Evolutionary conservation across 352 stramenopile species (phyloP).

Genomic region (Phytophthora cajani): DNA sequence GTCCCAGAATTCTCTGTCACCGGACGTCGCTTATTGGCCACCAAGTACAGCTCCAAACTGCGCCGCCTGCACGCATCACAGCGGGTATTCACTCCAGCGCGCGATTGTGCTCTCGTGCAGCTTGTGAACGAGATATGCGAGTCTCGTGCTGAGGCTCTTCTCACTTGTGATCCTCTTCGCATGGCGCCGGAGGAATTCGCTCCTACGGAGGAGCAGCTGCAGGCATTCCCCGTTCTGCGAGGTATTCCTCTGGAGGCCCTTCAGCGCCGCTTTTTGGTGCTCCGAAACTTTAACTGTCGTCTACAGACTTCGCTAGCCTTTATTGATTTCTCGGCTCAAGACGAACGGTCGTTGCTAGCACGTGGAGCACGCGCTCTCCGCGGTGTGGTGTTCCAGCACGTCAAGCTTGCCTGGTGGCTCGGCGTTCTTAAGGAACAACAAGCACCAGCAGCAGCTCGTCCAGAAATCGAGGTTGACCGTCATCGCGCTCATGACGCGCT

Average conservation of each 20-base stretch:
- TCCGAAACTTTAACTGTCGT: constrained; percentile 89
- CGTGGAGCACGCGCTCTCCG: constrained; percentile 64
- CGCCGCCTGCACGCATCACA: constrained; percentile 71
- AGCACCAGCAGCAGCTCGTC: constrained; percentile 73
- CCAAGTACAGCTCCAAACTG: constrained; percentile 74
- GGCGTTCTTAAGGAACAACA: constrained; percentile 89
- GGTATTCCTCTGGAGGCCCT: constrained; percentile 60
- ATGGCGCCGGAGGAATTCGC: constrained; percentile 86
- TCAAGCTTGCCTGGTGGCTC: constrained; percentile 91
- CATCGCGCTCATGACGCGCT: constrained; percentile 74
- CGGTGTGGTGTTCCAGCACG: constrained; percentile 84
- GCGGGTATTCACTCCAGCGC: constrained; percentile 63
- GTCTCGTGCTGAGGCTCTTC: constrained; percentile 68
- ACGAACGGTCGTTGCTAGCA: constrained; percentile 69
- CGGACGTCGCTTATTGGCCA: constrained; percentile 69
- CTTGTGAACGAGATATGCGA: constrained; percentile 89
- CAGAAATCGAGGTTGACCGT: constrained; percentile 89
- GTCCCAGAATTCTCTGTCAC: constrained; percentile 88
- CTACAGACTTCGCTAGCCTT: constrained; percentile 88
- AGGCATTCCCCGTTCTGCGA: constrained; percentile 52
- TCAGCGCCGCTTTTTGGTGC: constrained; percentile 82
- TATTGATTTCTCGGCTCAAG: constrained; percentile 80
- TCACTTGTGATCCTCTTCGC: constrained; percentile 85
- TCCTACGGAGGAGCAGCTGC: constrained; percentile 70
- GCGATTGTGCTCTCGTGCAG: constrained; percentile 79